A percentile compares a stretch with the other conserved stretches of the same genome.
Conservation (phyloP, 2,329 filamentous ascomycete genomes). For the Hypoxylon sp. region DNA sequence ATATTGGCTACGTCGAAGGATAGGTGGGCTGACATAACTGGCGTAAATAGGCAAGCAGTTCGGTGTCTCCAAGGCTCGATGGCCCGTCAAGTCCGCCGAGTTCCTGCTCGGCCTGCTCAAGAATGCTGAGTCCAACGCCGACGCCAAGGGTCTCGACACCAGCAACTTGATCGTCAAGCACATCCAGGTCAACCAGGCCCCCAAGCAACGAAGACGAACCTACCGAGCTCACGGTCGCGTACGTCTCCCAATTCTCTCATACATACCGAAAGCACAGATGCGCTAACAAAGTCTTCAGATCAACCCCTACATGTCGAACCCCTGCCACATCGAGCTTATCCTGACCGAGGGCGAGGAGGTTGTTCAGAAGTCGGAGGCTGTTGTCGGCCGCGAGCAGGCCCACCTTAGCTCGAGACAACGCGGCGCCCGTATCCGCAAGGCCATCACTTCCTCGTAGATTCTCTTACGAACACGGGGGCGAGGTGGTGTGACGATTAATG, state of each 20-base stretch:
- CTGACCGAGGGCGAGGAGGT: conserved; percentile 97
- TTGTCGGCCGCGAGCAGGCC: conserved; percentile 71
- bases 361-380: conserved; percentile 86
- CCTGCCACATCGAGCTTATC: conserved; percentile 99
- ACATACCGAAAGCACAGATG: neutral
- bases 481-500: conserved; percentile 49
- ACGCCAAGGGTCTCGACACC: conserved; percentile 97
- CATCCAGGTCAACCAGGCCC: conserved; percentile 99
- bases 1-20: neutral
- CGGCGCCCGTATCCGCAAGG: conserved; percentile 74
- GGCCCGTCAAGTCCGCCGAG: conserved; percentile 99
- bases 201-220: conserved; percentile 98
- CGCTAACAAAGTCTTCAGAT: conserved; percentile 72
- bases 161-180: conserved; percentile 98
- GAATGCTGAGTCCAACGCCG: conserved; percentile 97
- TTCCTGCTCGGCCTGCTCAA: conserved; percentile 97
- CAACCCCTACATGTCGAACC: conserved; percentile 99
- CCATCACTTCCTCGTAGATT: conserved; percentile 73
- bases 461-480: conserved; percentile 15
- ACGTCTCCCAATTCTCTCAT: conserved; percentile 63
- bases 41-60: conserved; percentile 88
- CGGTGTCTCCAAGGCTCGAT: conserved; percentile 97
- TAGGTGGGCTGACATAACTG: conserved; percentile 42
- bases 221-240: conserved; percentile 99
- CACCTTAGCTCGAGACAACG: conserved; percentile 94